phyloP scores from a whole-genome alignment of 441 rosid genomes.

The Aleurites moluccanus region DNA sequence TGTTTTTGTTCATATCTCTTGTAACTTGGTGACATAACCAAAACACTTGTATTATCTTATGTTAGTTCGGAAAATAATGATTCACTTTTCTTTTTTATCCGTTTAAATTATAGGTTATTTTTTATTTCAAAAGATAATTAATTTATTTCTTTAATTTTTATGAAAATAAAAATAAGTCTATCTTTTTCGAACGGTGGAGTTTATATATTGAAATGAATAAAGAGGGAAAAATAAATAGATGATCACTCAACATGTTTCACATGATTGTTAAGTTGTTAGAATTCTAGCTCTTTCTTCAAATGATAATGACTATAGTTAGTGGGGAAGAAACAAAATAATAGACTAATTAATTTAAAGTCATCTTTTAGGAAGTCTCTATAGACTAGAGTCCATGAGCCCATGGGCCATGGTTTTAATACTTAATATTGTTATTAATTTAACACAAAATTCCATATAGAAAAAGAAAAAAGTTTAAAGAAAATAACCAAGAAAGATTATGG shows the following conservation, averaged over 20 bases:
- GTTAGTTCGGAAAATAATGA: no score
- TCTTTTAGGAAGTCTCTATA: not conserved
- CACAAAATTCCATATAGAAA: not conserved
- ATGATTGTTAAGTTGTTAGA: not conserved
- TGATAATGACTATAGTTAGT: not conserved
- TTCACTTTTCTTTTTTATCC: no score
- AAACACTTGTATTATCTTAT: no score
- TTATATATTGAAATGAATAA: no score
- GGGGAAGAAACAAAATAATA: conserved; percentile 10
- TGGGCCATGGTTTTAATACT: not conserved
- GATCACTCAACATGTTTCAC: not conserved
- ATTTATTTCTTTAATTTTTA: no score
- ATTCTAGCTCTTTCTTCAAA: not conserved
- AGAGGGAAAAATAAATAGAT: not conserved
- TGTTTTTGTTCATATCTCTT: not conserved
- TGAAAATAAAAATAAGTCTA: no score
- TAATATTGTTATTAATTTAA: not conserved
- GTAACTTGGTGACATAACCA: conserved; percentile 1
- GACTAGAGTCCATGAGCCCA: not conserved
- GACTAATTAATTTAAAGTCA: not conserved
- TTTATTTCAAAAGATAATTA: no score
- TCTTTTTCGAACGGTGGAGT: no score
- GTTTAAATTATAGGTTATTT: no score
- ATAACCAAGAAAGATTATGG: not conserved
- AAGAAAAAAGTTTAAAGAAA: not conserved